Conservation (phyloP, 192 early-diverging fungal species). For the Dissophora globulifera region DNA sequence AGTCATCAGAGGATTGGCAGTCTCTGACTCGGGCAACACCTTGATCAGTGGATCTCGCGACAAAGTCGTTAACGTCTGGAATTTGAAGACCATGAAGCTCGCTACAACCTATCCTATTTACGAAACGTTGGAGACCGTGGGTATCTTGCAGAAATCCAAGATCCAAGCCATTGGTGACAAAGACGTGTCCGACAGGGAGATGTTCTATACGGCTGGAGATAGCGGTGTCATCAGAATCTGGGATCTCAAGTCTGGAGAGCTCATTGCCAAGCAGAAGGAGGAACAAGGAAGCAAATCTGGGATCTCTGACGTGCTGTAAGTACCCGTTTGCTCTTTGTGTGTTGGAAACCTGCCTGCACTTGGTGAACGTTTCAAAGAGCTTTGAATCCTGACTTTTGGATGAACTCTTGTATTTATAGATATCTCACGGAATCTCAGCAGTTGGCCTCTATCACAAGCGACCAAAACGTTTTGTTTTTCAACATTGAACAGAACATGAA, state of each 20-base stretch:
- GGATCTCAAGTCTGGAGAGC: constrained; percentile 81
- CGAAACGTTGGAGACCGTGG: constrained; percentile 89
- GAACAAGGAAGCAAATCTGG: constrained; percentile 82
- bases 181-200: constrained; percentile 50
- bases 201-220: constrained; percentile 91
- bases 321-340: too few relatives aligned
- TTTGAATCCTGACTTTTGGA: too few relatives aligned
- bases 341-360: too few relatives aligned
- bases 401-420: constrained; percentile 38
- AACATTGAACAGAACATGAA: constrained; percentile 60
- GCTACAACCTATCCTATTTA: constrained; percentile 87
- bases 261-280: constrained; percentile 72
- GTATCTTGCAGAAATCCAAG: constrained; percentile 65
- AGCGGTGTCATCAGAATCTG: constrained; percentile 85
- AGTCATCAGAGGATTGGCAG: constrained; percentile 90
- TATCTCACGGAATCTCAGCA: constrained; percentile 61
- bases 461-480: constrained; percentile 92
- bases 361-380: too few relatives aligned
- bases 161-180: constrained; percentile 53
- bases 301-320: constrained; percentile 78
- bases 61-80: constrained; percentile 92
- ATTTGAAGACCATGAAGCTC: constrained; percentile 70
- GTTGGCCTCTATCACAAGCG: constrained; percentile 83
- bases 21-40: constrained; percentile 72
- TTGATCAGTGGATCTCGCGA: constrained; percentile 91